Base-by-base conservation (phyloP, 164 flowering plant species). In the Saururus chinensis region DNA sequence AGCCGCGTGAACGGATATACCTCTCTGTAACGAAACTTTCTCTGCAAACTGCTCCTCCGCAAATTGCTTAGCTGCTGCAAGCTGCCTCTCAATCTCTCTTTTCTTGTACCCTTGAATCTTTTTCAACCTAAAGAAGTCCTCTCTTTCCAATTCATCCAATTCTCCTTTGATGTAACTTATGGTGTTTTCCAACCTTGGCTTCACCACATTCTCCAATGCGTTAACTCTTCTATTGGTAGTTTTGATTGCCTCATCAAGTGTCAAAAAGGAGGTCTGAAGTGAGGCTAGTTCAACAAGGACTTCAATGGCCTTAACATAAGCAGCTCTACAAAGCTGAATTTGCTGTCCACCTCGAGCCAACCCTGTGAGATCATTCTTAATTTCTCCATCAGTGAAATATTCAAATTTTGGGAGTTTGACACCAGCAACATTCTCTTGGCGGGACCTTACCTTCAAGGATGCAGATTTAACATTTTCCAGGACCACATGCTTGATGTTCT, bases 171-270 rank as follows among this genome's bases (percentile, higher is more conserved):
- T 92, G 65, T 92, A 92, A 61, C 19, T 80, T 7, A 92, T 81
- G 0, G 98, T 92, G 35, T 92, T 92, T 74, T 92, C 98, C 67
- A 89, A 61, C 66, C 88, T 84, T 7, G 98, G 96, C 72, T 92
- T 92, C 70, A 89, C 96, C 23, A 92, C 96, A 77, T 85, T 92
- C 81, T 92, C 98, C 62, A 92, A 56, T 22, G 98, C 96, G 77
- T 92, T 92, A n/a, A 92, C 98, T 77, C 98, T 81, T 17, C 98
- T 83, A 24, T 92, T 92, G 1, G 98, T 92, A 55, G 98, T 89
- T 79, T 92, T 92, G 66, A 92, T 92, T 2, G 96, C 98, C 57
- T 79, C 96, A 63, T 92, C 98, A 24, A 92, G 91, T 0, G 98
- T 92, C 69, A 92, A 68, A 64, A 92, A 92, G 17, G 96, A 89